Percentiles rank a stretch among this genome's conserved stretches.
These are phyloP conservation scores for Hypomontagnella submonticulosa DNA, from an alignment of 495 filamentous ascomycete species.

Conservation along the genomic window DNA sequence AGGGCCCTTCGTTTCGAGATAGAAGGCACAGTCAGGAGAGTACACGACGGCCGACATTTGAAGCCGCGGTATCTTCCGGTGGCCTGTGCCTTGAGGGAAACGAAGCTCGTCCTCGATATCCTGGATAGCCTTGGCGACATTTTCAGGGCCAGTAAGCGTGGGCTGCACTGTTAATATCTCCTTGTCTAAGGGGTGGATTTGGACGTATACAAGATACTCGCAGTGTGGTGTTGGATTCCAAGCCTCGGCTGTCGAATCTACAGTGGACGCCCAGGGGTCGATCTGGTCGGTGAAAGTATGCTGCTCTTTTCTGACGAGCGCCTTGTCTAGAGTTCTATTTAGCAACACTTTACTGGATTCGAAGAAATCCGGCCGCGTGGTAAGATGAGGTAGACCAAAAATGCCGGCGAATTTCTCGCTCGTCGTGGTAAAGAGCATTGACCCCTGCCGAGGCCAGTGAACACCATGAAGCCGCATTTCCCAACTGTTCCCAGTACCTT, in stretches of 20 bases:
- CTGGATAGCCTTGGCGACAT: slow-evolving; percentile 61
- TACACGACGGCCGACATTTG: slow-evolving; percentile 87
- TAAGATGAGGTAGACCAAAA: slow-evolving; percentile 86
- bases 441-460: slow-evolving; percentile 81
- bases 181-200: slow-evolving; percentile 74
- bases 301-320: slow-evolving; percentile 70
- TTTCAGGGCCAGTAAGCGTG: slow-evolving; percentile 43
- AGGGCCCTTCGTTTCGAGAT: slow-evolving; percentile 87
- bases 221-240: slow-evolving; percentile 75
- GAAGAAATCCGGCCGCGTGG: slow-evolving; percentile 73
- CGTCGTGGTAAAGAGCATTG: slow-evolving; percentile 83
- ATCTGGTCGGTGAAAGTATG: slow-evolving; percentile 56
- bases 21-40: slow-evolving; percentile 92
- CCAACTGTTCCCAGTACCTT: slow-evolving; percentile 74
- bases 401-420: slow-evolving; percentile 93
- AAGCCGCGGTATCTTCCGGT: slow-evolving; percentile 72
- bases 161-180: slow-evolving; percentile 50
- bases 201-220: slow-evolving; percentile 88
- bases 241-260: slow-evolving; percentile 66
- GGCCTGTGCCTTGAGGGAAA: slow-evolving; percentile 82
- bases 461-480: slow-evolving; percentile 81
- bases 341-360: slow-evolving; percentile 72
- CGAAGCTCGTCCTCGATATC: slow-evolving; percentile 86
- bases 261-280: slow-evolving; percentile 69
- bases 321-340: slow-evolving; percentile 73